Percentiles rank a stretch among this genome's conserved stretches.
Evolutionary conservation across 257 asterid genomes (phyloP).

Genomic region (Linaria vulgaris): DNA sequence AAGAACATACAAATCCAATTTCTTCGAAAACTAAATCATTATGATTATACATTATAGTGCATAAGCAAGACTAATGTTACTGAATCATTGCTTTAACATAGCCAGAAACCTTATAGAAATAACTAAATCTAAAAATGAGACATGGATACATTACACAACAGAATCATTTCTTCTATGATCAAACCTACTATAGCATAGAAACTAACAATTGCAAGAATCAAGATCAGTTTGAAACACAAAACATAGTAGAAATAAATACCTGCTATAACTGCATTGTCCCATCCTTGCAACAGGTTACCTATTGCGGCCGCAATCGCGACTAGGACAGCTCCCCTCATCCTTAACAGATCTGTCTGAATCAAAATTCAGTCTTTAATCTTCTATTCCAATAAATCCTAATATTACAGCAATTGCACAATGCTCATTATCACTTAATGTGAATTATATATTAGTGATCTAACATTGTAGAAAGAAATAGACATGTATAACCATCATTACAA

Average conservation of each 20-base stretch:
- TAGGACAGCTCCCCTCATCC: constrained; percentile 79
- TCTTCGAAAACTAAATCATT: no score
- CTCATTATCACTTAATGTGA: constrained; percentile 14
- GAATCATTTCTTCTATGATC: background rate
- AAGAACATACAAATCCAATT: background rate
- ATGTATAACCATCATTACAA: background rate
- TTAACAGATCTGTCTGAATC: constrained; percentile 16
- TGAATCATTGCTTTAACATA: background rate
- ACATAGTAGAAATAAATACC: constrained; percentile 37
- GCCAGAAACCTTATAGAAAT: background rate
- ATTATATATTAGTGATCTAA: background rate
- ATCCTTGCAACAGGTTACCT: constrained; percentile 93
- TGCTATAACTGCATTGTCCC: constrained; percentile 99
- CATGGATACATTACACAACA: background rate
- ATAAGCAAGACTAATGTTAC: background rate
- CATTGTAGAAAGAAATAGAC: constrained; percentile 4
- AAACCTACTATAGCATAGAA: background rate
- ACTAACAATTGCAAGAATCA: background rate
- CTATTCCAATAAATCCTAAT: constrained; percentile 15
- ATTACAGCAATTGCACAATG: constrained; percentile 17
- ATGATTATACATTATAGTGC: no score
- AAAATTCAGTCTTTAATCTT: background rate
- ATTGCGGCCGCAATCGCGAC: constrained; percentile 87
- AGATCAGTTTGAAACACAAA: background rate
- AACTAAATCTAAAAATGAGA: background rate